Evolutionary conservation across 169 alveolate species (phyloP).

Genomic region (Cryptosporidium meleagridis): DNA sequence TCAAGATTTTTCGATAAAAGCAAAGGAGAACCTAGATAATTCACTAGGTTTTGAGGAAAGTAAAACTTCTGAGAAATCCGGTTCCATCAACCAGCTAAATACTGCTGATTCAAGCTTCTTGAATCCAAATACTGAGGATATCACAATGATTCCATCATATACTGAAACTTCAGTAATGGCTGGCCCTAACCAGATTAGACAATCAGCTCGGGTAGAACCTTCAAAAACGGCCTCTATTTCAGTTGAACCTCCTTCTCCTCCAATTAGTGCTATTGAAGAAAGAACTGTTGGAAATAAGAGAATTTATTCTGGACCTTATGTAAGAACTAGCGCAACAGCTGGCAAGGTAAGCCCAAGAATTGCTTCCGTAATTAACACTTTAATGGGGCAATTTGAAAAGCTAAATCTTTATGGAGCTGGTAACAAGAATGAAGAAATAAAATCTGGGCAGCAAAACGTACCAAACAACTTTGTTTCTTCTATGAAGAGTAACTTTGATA

Average conservation of each 20-base stretch:
- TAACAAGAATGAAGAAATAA: neutral
- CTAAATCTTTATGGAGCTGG: slow-evolving; percentile 57
- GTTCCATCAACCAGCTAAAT: neutral
- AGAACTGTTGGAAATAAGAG: slow-evolving; percentile 49
- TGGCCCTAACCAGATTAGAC: neutral
- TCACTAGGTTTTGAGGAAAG: neutral
- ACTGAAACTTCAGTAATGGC: neutral
- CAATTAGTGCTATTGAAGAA: slow-evolving; percentile 34
- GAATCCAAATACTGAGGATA: slow-evolving; percentile 39
- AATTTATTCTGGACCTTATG: slow-evolving; percentile 58
- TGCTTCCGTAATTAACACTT: slow-evolving; percentile 54
- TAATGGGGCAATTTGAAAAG: slow-evolving; percentile 51
- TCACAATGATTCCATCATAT: neutral
- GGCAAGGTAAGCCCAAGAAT: slow-evolving; percentile 70
- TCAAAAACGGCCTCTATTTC: slow-evolving; percentile 1
- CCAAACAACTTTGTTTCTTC: slow-evolving; percentile 1
- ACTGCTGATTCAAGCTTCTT: slow-evolving; percentile 12
- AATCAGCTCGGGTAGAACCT: neutral
- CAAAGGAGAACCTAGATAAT: neutral
- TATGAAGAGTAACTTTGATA: slow-evolving; percentile 27
- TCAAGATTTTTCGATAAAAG: neutral
- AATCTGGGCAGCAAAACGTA: neutral
- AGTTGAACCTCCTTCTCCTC: slow-evolving; percentile 69
- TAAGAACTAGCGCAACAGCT: slow-evolving; percentile 39
- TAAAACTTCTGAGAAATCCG: neutral